A percentile compares a stretch with the other conserved stretches of the same genome.
Evolutionary conservation across 805 yeast species (phyloP).

Genomic region (Candida xyloterini): DNA sequence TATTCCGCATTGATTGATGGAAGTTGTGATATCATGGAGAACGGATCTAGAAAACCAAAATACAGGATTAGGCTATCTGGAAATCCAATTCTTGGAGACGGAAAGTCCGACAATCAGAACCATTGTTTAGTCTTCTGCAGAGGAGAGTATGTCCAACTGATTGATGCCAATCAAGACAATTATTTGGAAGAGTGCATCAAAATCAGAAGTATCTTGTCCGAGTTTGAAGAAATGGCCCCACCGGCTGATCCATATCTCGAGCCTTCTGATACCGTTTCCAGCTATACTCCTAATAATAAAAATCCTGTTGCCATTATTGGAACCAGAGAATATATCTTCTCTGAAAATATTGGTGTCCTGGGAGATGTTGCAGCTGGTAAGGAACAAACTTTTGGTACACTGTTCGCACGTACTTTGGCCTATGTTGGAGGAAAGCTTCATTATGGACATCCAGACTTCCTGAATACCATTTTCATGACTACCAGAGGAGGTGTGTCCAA

Average conservation of each 20-base stretch:
- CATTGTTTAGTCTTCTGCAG: constrained; percentile 70
- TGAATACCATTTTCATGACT: constrained; percentile 72
- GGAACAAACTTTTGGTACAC: constrained; percentile 84
- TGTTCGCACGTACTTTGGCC: constrained; percentile 79
- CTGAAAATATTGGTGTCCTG: constrained; percentile 76
- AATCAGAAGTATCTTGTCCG: constrained; percentile 70
- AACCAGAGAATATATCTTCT: constrained; percentile 78
- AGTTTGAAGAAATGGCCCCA: constrained; percentile 57
- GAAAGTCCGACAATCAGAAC: constrained; percentile 81
- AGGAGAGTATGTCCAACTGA: constrained; percentile 76
- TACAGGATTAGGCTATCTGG: constrained; percentile 69
- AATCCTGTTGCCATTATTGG: constrained; percentile 81
- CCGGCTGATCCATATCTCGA: constrained; percentile 27
- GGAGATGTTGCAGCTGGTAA: constrained; percentile 89
- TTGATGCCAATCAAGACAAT: constrained; percentile 84
- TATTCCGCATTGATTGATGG: constrained; percentile 73
- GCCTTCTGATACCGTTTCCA: constrained; percentile 13
- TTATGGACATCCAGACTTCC: constrained; percentile 84
- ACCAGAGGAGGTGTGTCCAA: constrained; percentile 87
- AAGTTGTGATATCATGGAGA: constrained; percentile 54
- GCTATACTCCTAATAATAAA: constrained; percentile 19
- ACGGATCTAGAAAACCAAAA: constrained; percentile 59
- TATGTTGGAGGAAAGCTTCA: constrained; percentile 80
- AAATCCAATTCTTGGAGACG: constrained; percentile 81
- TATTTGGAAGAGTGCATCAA: constrained; percentile 79